A percentile compares a stretch with the other conserved stretches of the same genome.
Evolutionary conservation across 2,329 filamentous ascomycete species (phyloP).

Genomic region (Trichophyton simii): DNA sequence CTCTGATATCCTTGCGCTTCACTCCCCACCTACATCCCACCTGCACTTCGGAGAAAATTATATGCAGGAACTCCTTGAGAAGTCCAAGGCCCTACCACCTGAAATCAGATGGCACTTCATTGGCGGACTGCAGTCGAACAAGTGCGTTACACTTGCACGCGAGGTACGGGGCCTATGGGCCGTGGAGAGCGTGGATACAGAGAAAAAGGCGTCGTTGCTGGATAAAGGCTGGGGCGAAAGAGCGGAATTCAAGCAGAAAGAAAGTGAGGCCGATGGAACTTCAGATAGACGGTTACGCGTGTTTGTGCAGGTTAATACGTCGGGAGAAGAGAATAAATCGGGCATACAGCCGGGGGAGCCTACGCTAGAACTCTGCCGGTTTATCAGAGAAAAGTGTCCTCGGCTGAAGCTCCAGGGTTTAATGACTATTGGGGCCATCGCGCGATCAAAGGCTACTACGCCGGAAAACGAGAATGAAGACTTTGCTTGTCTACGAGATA

Average conservation of each 20-base stretch:
- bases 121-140: slow-evolving; percentile 82
- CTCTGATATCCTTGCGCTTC: slow-evolving; percentile 76
- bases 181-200: slow-evolving; percentile 77
- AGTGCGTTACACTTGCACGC: slow-evolving; percentile 72
- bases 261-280: slow-evolving; percentile 12
- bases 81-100: slow-evolving; percentile 63
- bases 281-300: slow-evolving; percentile 45
- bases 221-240: slow-evolving; percentile 59
- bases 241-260: slow-evolving; percentile 23
- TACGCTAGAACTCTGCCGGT: slow-evolving; percentile 53
- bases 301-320: slow-evolving; percentile 93
- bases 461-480: slow-evolving; percentile 82
- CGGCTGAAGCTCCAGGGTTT: slow-evolving; percentile 64
- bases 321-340: slow-evolving; percentile 72
- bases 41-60: slow-evolving; percentile 96
- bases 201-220: slow-evolving; percentile 75
- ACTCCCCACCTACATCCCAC: slow-evolving; percentile 49
- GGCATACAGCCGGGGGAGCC: slow-evolving; percentile 56
- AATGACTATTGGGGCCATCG: slow-evolving; percentile 97
- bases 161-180: slow-evolving; percentile 81
- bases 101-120: slow-evolving; percentile 91
- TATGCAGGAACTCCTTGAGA: slow-evolving; percentile 75
- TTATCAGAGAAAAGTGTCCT: slow-evolving; percentile 59
- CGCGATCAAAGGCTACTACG: slow-evolving; percentile 60
- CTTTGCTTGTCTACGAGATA: slow-evolving; percentile 56